Evolutionary conservation across 495 filamentous ascomycete species (phyloP).

Genomic region (Patellaria atrata): DNA sequence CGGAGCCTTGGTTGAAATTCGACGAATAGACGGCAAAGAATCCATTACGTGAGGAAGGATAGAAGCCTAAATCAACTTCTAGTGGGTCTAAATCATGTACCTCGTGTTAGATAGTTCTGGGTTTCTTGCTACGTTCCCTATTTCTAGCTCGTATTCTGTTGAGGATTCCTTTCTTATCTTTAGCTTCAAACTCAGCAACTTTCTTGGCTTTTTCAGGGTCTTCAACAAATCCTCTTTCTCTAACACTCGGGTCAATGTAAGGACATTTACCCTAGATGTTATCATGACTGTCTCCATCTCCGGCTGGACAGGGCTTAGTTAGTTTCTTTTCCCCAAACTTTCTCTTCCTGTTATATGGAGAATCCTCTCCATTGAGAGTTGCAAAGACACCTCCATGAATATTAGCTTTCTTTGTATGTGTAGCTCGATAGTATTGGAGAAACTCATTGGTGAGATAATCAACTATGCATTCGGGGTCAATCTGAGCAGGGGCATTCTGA

Average conservation of each 20-base stretch:
- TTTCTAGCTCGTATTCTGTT: conserved; percentile 5
- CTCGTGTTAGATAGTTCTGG: not conserved
- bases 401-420: conserved; percentile 2
- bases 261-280: conserved; percentile 4
- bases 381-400: conserved; percentile 3
- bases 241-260: not conserved
- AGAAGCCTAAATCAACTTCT: not conserved
- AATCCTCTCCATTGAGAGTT: conserved; percentile 1
- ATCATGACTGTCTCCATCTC: no score
- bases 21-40: conserved; percentile 3
- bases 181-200: conserved; percentile 18
- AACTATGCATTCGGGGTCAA: no score
- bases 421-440: not conserved
- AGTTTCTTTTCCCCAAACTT: not conserved
- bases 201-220: conserved; percentile 8
- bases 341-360: conserved; percentile 2
- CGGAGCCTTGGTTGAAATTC: conserved; percentile 1
- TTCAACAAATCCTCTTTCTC: conserved; percentile 4
- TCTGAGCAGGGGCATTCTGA: no score
- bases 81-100: not conserved
- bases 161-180: conserved; percentile 5
- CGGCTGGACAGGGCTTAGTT: not conserved
- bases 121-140: conserved; percentile 3
- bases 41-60: conserved; percentile 1
- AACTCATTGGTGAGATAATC: no score